Conservation (phyloP, 2,329 filamentous ascomycete species). For the Capronia coronata region DNA sequence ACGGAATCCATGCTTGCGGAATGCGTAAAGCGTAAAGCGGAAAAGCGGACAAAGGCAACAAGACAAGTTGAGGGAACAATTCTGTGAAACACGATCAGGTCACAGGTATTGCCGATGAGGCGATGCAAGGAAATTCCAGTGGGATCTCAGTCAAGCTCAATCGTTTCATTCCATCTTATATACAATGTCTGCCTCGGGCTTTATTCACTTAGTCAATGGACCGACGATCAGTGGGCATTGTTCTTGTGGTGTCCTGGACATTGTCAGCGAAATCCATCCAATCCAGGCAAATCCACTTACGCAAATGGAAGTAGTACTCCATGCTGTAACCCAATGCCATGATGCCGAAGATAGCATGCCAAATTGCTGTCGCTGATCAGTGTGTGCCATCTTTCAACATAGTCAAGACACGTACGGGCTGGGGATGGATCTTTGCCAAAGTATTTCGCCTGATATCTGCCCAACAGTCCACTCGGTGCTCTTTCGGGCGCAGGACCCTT, state of each 20-base stretch:
- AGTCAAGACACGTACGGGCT: slow-evolving; percentile 61
- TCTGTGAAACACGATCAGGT: neutral
- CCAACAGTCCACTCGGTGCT: slow-evolving; percentile 74
- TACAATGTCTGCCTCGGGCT: slow-evolving; percentile 7
- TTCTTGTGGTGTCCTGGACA: slow-evolving; percentile 96
- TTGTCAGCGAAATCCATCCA: slow-evolving; percentile 10
- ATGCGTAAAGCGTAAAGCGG: too few species aligned
- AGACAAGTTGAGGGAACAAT: too few species aligned
- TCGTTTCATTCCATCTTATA: slow-evolving; percentile 13
- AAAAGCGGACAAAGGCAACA: too few species aligned
- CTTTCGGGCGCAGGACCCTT: slow-evolving; percentile 80
- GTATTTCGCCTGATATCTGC: slow-evolving; percentile 78
- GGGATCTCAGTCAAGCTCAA: slow-evolving; percentile 1
- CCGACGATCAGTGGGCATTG: slow-evolving; percentile 82
- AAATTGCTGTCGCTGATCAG: slow-evolving; percentile 58
- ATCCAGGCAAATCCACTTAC: slow-evolving; percentile 53
- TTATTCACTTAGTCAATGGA: neutral
- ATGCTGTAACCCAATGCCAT: slow-evolving; percentile 84
- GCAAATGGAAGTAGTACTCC: slow-evolving; percentile 99
- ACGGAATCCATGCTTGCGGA: too few species aligned
- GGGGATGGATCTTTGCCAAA: slow-evolving; percentile 89
- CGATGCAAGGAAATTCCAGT: neutral
- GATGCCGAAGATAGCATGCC: slow-evolving; percentile 75
- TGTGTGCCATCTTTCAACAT: slow-evolving; percentile 4
- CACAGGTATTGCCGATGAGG: neutral